Conservation (phyloP, 129 eudicot species). For the Flaveria linearis region DNA sequence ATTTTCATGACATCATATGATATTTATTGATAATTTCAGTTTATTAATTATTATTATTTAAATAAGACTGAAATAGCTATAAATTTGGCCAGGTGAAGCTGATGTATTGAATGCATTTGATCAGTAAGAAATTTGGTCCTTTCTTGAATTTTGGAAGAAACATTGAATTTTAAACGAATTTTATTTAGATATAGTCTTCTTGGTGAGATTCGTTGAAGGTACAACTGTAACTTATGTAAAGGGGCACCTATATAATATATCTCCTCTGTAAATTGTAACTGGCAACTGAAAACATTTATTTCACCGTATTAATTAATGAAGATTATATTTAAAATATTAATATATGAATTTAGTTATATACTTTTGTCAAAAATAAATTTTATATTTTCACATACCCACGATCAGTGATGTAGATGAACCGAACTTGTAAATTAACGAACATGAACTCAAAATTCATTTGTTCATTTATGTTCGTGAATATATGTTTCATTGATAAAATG, state of each 20-base stretch:
- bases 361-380: too few relatives aligned
- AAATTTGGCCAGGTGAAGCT: conserved; percentile 23
- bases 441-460: too few relatives aligned
- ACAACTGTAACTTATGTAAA: background rate
- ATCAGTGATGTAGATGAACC: too few relatives aligned
- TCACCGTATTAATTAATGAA: background rate
- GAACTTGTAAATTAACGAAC: too few relatives aligned
- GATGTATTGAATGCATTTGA: conserved; percentile 24
- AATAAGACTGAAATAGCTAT: background rate
- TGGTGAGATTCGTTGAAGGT: conserved; percentile 38
- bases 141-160: conserved; percentile 30
- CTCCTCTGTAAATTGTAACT: background rate
- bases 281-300: conserved; percentile 25
- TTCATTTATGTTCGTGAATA: too few relatives aligned
- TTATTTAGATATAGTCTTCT: background rate
- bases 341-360: too few relatives aligned
- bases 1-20: background rate
- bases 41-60: background rate
- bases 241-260: background rate
- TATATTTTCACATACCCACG: too few relatives aligned
- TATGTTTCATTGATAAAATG: too few relatives aligned
- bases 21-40: background rate
- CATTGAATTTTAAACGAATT: background rate
- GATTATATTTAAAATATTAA: background rate
- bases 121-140: background rate